Evolutionary conservation across 495 filamentous ascomycete species (phyloP).

Genomic region (Daldinia decipiens): DNA sequence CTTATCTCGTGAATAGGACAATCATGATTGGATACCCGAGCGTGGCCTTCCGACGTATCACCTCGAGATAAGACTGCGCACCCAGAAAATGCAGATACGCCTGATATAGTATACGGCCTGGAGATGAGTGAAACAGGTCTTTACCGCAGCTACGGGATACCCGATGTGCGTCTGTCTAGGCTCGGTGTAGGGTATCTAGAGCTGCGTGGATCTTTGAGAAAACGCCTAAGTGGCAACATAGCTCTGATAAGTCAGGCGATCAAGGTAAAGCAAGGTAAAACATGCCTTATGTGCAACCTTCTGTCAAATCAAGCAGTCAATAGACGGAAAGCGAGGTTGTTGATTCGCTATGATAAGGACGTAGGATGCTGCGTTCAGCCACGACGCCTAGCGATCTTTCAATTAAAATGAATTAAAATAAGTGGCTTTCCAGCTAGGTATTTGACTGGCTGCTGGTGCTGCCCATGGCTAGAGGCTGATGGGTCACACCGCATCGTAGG

Average conservation of each 20-base stretch:
- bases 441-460: background rate
- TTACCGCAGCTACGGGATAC: constrained; percentile 1
- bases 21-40: constrained; percentile 16
- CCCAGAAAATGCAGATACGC: background rate
- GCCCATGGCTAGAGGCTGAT: background rate
- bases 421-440: background rate
- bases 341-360: constrained; percentile 16
- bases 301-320: background rate
- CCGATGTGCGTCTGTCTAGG: background rate
- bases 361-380: constrained; percentile 16
- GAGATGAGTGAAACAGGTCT: background rate
- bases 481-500: background rate
- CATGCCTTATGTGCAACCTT: constrained; percentile 4
- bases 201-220: constrained; percentile 1
- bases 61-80: constrained; percentile 13
- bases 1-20: constrained; percentile 27
- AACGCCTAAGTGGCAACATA: background rate
- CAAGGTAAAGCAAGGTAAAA: background rate
- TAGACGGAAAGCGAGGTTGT: background rate
- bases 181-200: constrained; percentile 18
- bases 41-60: constrained; percentile 26
- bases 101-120: background rate
- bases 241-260: background rate
- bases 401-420: constrained; percentile 7
- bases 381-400: constrained; percentile 5